These are phyloP conservation scores for Metarhizium robertsii DNA, from an alignment of 2,329 filamentous ascomycete species.

Conservation along the genomic window DNA sequence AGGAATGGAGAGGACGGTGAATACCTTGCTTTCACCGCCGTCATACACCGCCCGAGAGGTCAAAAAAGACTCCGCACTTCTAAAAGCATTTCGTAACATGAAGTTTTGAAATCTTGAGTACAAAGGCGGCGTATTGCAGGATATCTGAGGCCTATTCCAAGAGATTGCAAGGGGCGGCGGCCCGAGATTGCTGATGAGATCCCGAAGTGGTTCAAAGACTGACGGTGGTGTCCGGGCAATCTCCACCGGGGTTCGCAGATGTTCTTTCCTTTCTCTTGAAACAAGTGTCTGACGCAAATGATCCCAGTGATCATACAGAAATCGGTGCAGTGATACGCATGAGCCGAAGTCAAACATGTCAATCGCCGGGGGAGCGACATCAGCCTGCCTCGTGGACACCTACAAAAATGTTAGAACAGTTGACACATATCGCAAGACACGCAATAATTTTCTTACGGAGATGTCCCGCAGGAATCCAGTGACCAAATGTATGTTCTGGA, in stretches of 20 bases:
- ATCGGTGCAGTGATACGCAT: slow-evolving; percentile 59
- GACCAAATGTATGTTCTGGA: slow-evolving; percentile 58
- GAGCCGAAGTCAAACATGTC: slow-evolving; percentile 61
- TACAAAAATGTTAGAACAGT: slow-evolving; percentile 8
- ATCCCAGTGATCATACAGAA: slow-evolving; percentile 64
- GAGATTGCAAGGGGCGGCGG: slow-evolving; percentile 59
- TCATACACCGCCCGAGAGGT: slow-evolving; percentile 60
- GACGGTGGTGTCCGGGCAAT: slow-evolving; percentile 41
- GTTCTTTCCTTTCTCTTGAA: slow-evolving; percentile 48
- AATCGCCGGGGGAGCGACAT: slow-evolving; percentile 24
- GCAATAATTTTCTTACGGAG: slow-evolving; percentile 34
- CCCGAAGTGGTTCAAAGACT: slow-evolving; percentile 49
- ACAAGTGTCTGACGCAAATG: slow-evolving; percentile 56
- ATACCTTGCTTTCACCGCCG: slow-evolving; percentile 58
- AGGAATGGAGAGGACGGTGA: neutral
- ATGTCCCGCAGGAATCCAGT: slow-evolving; percentile 60
- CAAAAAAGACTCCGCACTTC: slow-evolving; percentile 54
- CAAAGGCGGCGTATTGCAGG: slow-evolving; percentile 49
- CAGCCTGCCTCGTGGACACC: slow-evolving; percentile 39
- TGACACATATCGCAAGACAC: neutral
- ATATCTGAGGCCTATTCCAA: slow-evolving; percentile 60
- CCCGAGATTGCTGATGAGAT: slow-evolving; percentile 56
- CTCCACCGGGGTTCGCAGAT: slow-evolving; percentile 45
- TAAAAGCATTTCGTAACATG: slow-evolving; percentile 61
- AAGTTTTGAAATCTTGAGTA: slow-evolving; percentile 65